phyloP scores from a whole-genome alignment of 345 rosid species.

The Eucalyptus pauciflora region DNA sequence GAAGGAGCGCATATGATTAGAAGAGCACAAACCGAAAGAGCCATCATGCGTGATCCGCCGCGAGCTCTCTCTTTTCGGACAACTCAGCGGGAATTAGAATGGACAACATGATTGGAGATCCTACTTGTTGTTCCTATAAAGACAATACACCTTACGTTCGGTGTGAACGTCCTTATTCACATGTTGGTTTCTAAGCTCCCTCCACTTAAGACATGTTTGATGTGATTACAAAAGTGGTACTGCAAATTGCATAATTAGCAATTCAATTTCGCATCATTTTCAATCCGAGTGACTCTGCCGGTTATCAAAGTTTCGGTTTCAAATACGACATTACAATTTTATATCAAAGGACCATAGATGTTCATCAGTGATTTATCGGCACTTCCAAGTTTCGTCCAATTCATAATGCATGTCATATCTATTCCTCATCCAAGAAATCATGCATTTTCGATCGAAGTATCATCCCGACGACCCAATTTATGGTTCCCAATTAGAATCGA shows the following conservation, averaged over 20 bases:
- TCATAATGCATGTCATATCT: neutral
- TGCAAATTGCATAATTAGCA: neutral
- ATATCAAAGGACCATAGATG: neutral
- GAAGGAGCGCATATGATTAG: neutral
- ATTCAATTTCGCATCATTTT: neutral
- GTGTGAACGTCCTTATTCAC: neutral
- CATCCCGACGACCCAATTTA: neutral
- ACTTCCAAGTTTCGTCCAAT: neutral
- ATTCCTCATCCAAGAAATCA: neutral
- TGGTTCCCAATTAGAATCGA: neutral
- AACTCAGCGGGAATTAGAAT: neutral
- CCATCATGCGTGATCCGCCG: neutral
- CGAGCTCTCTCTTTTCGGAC: neutral
- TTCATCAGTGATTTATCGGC: neutral
- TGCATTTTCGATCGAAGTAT: neutral
- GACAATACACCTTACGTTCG: neutral
- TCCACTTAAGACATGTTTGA: neutral
- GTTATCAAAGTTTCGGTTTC: neutral
- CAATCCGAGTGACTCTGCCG: neutral
- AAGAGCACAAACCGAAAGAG: neutral
- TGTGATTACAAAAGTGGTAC: neutral
- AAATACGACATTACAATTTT: neutral
- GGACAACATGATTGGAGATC: neutral
- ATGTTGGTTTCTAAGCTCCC: neutral
- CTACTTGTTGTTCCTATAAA: neutral